Evolutionary conservation across 257 asterid species (phyloP).

Genomic region (Avicennia marina): DNA sequence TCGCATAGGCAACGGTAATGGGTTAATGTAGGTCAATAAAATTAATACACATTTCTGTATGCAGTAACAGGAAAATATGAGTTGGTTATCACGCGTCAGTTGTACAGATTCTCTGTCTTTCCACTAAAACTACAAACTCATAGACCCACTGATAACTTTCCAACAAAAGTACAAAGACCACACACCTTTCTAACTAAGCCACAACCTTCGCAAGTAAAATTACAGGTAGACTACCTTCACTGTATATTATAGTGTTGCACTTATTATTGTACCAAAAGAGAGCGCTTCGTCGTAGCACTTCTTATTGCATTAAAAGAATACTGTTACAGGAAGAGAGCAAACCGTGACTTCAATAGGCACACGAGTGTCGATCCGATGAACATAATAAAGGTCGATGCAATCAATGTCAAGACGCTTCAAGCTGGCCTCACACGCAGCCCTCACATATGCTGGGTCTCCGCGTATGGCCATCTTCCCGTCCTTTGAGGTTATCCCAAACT

Average conservation of each 20-base stretch:
- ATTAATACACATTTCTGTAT: not conserved
- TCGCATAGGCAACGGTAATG: not conserved
- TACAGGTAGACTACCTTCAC: too few relatives aligned
- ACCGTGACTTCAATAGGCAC: slow-evolving; percentile 54
- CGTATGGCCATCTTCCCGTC: slow-evolving; percentile 27
- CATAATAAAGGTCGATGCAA: slow-evolving; percentile 42
- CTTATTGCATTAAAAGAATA: too few relatives aligned
- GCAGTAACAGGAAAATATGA: not conserved
- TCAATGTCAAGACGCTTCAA: slow-evolving; percentile 45
- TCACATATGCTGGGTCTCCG: slow-evolving; percentile 40
- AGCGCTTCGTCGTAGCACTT: too few relatives aligned
- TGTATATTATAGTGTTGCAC: too few relatives aligned
- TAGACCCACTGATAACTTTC: not conserved
- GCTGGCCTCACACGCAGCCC: slow-evolving; percentile 48
- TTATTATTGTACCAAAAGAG: too few relatives aligned
- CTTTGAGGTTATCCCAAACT: slow-evolving; percentile 31
- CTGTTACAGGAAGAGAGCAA: too few relatives aligned
- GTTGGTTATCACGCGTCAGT: not conserved
- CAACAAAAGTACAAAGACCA: too few relatives aligned
- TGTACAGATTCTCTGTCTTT: not conserved
- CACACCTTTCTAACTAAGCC: too few relatives aligned
- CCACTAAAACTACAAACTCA: not conserved
- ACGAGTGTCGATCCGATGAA: slow-evolving; percentile 40
- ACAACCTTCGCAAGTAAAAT: too few relatives aligned
- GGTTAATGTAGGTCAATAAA: not conserved